Conservation (phyloP, 371 early-diverging fungal genomes). For the Lichtheimia corymbifera region DNA sequence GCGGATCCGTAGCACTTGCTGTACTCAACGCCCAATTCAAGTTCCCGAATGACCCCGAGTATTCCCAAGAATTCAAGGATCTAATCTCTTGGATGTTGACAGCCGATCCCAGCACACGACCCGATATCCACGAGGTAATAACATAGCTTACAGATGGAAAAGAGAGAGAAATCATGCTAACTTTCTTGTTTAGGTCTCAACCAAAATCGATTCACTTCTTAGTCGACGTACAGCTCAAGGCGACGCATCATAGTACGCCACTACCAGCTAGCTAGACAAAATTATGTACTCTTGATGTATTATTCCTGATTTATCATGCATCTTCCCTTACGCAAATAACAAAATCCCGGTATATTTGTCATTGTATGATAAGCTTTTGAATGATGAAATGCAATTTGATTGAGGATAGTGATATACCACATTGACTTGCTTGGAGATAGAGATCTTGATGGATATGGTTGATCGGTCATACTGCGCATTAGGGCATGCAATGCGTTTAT, state of each 20-base stretch:
- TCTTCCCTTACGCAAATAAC: too few relatives aligned
- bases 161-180: background rate
- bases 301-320: too few relatives aligned
- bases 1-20: slow-evolving; percentile 75
- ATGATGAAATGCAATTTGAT: too few relatives aligned
- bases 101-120: slow-evolving; percentile 66
- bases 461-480: too few relatives aligned
- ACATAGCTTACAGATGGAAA: background rate
- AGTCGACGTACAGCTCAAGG: slow-evolving; percentile 4
- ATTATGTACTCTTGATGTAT: too few relatives aligned
- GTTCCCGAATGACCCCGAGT: slow-evolving; percentile 50
- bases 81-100: slow-evolving; percentile 69
- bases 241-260: background rate
- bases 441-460: too few relatives aligned
- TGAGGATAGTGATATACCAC: too few relatives aligned
- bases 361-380: too few relatives aligned
- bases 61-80: slow-evolving; percentile 62
- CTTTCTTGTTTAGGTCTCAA: slow-evolving; percentile 6
- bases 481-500: too few relatives aligned
- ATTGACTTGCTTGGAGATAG: too few relatives aligned
- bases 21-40: slow-evolving; percentile 68
- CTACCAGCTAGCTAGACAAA: too few relatives aligned
- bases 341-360: too few relatives aligned
- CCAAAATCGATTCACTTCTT: background rate
- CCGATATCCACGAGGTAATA: slow-evolving; percentile 55